phyloP scores from a whole-genome alignment of 805 yeast genomes.

The Saccharomycopsis fodiens region DNA sequence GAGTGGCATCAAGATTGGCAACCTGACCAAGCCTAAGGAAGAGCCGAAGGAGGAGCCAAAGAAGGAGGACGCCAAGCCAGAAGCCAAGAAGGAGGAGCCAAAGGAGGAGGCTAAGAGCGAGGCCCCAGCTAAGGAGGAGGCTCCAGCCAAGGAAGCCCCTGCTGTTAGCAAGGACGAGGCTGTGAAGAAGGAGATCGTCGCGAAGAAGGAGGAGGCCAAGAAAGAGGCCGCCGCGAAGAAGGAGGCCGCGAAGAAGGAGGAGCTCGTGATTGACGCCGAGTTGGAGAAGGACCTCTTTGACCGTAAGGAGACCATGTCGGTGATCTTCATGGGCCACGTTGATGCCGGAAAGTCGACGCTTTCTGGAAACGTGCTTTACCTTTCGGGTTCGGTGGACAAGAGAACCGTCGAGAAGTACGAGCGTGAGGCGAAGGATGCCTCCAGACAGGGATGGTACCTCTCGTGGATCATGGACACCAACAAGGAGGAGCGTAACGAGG shows the following conservation, averaged over 20 bases:
- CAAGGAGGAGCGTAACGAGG: constrained; percentile 97
- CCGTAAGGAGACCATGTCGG: constrained; percentile 94
- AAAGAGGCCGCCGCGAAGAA: constrained; percentile 20
- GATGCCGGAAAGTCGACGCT: constrained; percentile 99
- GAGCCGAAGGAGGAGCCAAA: constrained; percentile 27
- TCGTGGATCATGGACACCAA: constrained; percentile 99
- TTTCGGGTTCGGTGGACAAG: constrained; percentile 97
- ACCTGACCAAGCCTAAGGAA: constrained; percentile 35
- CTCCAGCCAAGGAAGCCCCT: constrained; percentile 22
- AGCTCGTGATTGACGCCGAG: constrained; percentile 77
- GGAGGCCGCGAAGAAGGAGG: constrained; percentile 29
- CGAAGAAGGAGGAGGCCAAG: constrained; percentile 19
- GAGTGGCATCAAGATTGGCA: constrained; percentile 56
- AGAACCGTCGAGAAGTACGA: constrained; percentile 98
- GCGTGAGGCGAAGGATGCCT: constrained; percentile 98
- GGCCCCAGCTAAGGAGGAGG: constrained; percentile 22
- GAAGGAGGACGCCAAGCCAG: constrained; percentile 25
- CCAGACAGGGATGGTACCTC: constrained; percentile 99
- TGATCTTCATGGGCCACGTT: constrained; percentile 98
- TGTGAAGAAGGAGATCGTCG: constrained; percentile 18
- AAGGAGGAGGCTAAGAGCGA: neutral
- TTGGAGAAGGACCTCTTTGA: constrained; percentile 90
- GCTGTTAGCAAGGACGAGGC: constrained; percentile 10
- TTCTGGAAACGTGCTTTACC: constrained; percentile 93
- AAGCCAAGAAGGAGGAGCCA: constrained; percentile 24